Evolutionary conservation across 139 green algal species (phyloP).

Genomic region (Mesotaenium endlicherianum): DNA sequence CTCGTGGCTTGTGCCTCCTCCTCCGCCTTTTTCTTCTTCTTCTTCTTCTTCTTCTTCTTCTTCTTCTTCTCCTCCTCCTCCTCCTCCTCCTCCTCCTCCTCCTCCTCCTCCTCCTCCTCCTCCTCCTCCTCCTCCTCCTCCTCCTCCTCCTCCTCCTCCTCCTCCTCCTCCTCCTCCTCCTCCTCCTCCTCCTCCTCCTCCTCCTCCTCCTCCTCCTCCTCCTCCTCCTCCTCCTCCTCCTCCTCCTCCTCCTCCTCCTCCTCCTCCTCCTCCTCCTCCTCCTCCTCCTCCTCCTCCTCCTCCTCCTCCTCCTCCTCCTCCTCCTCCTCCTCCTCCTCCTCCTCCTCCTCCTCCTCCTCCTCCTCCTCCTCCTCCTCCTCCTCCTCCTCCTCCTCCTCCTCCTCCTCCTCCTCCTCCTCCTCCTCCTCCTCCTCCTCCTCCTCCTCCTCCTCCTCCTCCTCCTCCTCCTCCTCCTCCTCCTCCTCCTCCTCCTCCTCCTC

Average conservation of each 20-base stretch:
- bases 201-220: not conserved
- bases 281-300: not conserved
- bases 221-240: not conserved
- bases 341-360: not conserved
- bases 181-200: not conserved
- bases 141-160: not conserved
- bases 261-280: not conserved
- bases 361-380: not conserved
- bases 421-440: not conserved
- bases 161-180: not conserved
- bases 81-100: not conserved
- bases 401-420: not conserved
- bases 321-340: not conserved
- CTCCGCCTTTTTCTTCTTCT: not conserved
- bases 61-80: conserved; percentile 5
- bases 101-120: not conserved
- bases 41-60: not conserved
- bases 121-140: not conserved
- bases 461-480: not conserved
- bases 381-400: not conserved
- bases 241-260: not conserved
- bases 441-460: not conserved
- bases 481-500: not conserved
- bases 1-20: not conserved
- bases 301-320: not conserved